A percentile compares a stretch with the other conserved stretches of the same genome.
Evolutionary conservation across 257 asterid species (phyloP).

Genomic region (Misopates orontium): DNA sequence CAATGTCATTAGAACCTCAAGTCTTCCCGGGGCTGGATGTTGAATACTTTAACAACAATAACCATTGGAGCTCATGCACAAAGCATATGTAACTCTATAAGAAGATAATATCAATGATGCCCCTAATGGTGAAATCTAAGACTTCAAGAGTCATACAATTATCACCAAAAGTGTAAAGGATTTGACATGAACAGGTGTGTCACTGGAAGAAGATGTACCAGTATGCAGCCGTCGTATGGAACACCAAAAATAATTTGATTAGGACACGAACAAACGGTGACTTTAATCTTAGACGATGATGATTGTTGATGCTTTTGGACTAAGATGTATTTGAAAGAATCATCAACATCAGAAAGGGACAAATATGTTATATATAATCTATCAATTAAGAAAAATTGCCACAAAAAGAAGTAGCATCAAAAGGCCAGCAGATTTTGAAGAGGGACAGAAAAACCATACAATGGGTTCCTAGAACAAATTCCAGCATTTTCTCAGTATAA

Average conservation of each 20-base stretch:
- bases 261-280: neutral
- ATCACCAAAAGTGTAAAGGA: neutral
- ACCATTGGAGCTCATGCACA: neutral
- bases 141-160: neutral
- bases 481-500: slow-evolving; percentile 19
- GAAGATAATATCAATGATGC: neutral
- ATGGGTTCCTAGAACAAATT: slow-evolving; percentile 1
- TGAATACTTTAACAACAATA: neutral
- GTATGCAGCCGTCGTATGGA: neutral
- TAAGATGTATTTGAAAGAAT: neutral
- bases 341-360: slow-evolving; percentile 4
- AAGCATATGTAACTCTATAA: slow-evolving; percentile 16
- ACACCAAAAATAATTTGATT: neutral
- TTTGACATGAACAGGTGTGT: slow-evolving; percentile 1
- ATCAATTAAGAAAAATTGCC: neutral
- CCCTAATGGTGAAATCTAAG: slow-evolving; percentile 12
- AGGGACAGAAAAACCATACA: neutral
- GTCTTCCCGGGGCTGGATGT: neutral
- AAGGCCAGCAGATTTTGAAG: neutral
- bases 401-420: slow-evolving; percentile 3
- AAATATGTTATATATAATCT: neutral
- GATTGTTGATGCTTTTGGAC: neutral
- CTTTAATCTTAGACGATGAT: neutral
- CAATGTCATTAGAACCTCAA: slow-evolving; percentile 23
- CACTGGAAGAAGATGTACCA: neutral